These are phyloP conservation scores for Parathielavia hyrcaniae DNA, from an alignment of 495 filamentous ascomycete species.

Conservation along the genomic window DNA sequence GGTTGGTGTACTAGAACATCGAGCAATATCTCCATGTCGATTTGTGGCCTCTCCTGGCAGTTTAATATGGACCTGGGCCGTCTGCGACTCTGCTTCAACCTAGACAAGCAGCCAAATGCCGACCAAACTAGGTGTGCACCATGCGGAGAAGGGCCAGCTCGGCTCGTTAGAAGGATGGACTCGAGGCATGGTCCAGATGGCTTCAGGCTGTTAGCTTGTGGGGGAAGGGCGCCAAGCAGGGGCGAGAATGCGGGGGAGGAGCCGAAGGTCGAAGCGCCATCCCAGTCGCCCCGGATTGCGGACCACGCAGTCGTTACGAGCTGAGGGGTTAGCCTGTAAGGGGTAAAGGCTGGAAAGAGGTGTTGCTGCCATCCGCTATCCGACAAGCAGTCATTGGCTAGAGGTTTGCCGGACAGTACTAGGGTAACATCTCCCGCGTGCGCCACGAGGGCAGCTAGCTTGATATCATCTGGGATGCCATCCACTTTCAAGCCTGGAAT, in stretches of 20 bases:
- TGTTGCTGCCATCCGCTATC: not conserved
- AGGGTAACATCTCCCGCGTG: conserved; percentile 16
- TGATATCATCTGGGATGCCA: not conserved
- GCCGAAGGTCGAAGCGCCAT: conserved; percentile 4
- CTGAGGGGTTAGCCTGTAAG: not conserved
- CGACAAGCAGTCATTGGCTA: conserved; percentile 1
- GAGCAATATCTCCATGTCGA: conserved; percentile 1
- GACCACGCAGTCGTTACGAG: not conserved
- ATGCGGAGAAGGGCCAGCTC: conserved; percentile 12
- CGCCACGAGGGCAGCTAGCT: not conserved
- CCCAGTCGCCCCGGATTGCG: not conserved
- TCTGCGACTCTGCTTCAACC: conserved; percentile 8
- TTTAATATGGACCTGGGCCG: not conserved
- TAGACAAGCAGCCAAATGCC: conserved; percentile 10
- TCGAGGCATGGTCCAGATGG: not conserved
- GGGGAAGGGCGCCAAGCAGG: conserved; percentile 7
- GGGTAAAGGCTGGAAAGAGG: conserved; percentile 5
- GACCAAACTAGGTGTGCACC: conserved; percentile 4
- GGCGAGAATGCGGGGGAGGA: conserved; percentile 8
- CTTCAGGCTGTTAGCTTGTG: conserved; percentile 1
- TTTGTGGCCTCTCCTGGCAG: not conserved
- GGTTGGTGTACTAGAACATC: not conserved
- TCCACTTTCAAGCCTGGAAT: not conserved
- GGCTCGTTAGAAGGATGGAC: not conserved
- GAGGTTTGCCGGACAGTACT: not conserved